phyloP scores from a whole-genome alignment of 1,284 basidiomycete species.

The Rhodofomes roseus region DNA sequence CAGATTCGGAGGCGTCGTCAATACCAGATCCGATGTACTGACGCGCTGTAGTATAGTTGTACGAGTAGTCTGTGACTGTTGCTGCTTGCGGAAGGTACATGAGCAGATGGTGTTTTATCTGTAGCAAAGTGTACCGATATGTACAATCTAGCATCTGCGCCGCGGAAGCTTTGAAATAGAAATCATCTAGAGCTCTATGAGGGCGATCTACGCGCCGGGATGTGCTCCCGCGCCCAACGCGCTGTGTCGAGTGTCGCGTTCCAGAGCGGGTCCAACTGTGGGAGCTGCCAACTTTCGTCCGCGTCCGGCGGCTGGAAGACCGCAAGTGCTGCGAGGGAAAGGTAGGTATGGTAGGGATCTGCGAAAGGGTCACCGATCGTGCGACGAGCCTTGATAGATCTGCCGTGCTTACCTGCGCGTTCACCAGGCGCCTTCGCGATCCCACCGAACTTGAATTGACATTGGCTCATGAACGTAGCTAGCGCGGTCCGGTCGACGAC shows the following conservation, averaged over 20 bases:
- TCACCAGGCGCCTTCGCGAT: slow-evolving; percentile 80
- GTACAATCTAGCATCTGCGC: not conserved
- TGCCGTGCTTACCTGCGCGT: slow-evolving; percentile 54
- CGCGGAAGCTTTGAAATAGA: no score
- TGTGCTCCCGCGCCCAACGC: slow-evolving; percentile 56
- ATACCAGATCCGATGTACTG: not conserved
- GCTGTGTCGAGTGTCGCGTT: slow-evolving; percentile 67
- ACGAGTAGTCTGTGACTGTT: not conserved
- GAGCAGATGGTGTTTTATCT: not conserved
- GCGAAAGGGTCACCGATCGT: not conserved
- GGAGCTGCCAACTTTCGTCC: slow-evolving; percentile 51
- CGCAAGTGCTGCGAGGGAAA: slow-evolving; percentile 78
- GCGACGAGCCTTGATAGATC: not conserved
- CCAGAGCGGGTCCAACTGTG: slow-evolving; percentile 59
- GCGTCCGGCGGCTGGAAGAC: slow-evolving; percentile 49
- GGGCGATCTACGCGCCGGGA: slow-evolving; percentile 25
- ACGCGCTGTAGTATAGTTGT: not conserved
- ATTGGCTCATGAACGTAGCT: slow-evolving; percentile 60
- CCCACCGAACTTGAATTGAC: slow-evolving; percentile 85
- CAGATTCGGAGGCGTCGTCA: not conserved
- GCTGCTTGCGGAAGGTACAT: not conserved
- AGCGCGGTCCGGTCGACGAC: slow-evolving; percentile 57
- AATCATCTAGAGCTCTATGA: no score
- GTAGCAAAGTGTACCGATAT: not conserved
- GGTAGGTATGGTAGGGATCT: slow-evolving; percentile 92